A percentile compares a stretch with the other conserved stretches of the same genome.
These are phyloP conservation scores for Phytophthora vignae DNA, from an alignment of 352 stramenopile species.

Conservation along the genomic window DNA sequence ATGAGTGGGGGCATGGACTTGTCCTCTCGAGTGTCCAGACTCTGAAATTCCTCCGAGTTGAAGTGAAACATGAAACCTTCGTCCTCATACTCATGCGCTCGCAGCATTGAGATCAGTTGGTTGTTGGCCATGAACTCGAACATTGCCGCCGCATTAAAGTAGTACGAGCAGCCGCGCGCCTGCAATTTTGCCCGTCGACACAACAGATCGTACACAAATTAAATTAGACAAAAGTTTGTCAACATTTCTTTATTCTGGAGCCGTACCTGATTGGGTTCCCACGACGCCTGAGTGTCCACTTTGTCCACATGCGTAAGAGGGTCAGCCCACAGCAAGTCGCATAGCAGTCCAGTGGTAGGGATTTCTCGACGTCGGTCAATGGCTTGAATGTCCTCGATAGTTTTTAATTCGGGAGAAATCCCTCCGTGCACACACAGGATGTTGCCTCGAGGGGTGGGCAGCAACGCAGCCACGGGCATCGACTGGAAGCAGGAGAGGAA, in stretches of 20 bases:
- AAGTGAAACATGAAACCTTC: conserved; percentile 77
- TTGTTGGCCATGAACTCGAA: conserved; percentile 81
- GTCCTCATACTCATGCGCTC: conserved; percentile 87
- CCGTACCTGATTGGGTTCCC: conserved; percentile 36
- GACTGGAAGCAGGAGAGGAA: conserved; percentile 84
- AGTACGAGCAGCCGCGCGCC: conserved; percentile 83
- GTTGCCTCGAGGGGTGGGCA: conserved; percentile 52
- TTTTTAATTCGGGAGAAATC: conserved; percentile 63
- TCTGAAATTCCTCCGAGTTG: conserved; percentile 44
- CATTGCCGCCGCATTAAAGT: conserved; percentile 86
- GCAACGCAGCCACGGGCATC: conserved; percentile 67
- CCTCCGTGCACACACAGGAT: conserved; percentile 82
- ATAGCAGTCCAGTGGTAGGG: conserved; percentile 64
- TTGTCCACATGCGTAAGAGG: conserved; percentile 38
- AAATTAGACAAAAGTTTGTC: not conserved
- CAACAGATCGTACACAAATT: not conserved
- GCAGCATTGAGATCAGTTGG: conserved; percentile 71
- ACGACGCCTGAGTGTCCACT: conserved; percentile 22
- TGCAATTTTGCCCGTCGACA: conserved; percentile 14
- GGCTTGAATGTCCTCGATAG: conserved; percentile 58
- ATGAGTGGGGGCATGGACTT: conserved; percentile 82
- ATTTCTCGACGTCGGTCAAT: conserved; percentile 77
- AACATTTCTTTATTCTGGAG: not conserved
- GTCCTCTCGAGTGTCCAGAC: conserved; percentile 56
- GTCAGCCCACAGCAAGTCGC: conserved; percentile 82